phyloP scores from a whole-genome alignment of 495 filamentous ascomycete genomes.

The Cairneyella variabilis region DNA sequence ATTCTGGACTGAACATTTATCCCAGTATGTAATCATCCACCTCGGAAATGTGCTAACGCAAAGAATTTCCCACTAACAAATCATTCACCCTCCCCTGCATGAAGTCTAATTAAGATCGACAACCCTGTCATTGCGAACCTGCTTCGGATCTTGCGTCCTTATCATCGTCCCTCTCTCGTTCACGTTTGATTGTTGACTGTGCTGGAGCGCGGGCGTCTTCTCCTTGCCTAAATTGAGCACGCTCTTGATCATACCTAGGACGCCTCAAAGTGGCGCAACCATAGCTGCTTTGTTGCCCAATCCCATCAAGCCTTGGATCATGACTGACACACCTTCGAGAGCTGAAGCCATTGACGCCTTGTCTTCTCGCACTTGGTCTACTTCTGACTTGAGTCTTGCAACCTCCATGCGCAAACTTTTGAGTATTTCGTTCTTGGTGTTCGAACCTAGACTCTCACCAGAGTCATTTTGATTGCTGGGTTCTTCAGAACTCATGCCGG shows the following conservation, averaged over 20 bases:
- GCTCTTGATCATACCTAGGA: background rate
- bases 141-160: no score
- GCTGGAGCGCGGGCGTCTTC: no score
- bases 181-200: no score
- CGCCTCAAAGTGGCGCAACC: background rate
- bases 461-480: background rate
- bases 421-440: background rate
- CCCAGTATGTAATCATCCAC: no score
- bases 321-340: background rate
- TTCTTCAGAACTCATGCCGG: background rate
- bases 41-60: no score
- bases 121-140: no score
- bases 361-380: background rate
- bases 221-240: background rate
- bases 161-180: no score
- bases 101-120: no score
- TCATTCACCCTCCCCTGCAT: no score
- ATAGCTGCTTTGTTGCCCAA: background rate
- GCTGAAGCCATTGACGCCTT: background rate
- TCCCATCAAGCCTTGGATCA: background rate
- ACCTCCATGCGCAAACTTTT: background rate
- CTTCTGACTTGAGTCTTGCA: background rate
- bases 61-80: no score
- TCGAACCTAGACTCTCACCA: background rate
- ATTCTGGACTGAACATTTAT: no score